phyloP scores from a whole-genome alignment of 164 flowering plant species.

The Macadamia integrifolia region DNA sequence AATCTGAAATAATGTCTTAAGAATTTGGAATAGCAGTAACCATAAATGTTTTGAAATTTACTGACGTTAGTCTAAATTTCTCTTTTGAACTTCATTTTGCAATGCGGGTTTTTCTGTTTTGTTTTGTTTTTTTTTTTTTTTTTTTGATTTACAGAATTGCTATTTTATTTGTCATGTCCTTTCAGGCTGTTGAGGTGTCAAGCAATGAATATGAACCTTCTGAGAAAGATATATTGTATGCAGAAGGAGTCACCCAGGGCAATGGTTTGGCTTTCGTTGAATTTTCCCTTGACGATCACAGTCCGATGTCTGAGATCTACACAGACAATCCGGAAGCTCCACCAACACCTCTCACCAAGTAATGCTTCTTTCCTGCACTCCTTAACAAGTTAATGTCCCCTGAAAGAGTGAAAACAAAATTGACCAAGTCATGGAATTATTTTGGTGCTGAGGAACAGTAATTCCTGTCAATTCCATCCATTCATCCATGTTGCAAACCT shows the following conservation, averaged over 20 bases:
- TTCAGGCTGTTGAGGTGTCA: conserved; percentile 92
- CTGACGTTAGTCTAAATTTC: too few species aligned
- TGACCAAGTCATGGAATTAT: background rate
- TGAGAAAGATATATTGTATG: conserved; percentile 81
- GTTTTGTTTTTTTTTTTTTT: too few species aligned
- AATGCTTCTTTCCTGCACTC: conserved; percentile 6
- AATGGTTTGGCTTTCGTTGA: conserved; percentile 95
- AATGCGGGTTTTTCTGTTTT: too few species aligned
- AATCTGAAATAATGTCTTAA: too few species aligned
- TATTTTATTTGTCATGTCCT: background rate
- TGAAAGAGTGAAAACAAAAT: background rate
- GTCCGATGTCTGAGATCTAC: conserved; percentile 95
- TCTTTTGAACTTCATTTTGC: too few species aligned
- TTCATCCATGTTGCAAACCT: background rate
- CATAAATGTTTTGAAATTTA: too few species aligned
- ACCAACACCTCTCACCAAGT: conserved; percentile 64
- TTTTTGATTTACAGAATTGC: too few species aligned
- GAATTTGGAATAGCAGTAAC: too few species aligned
- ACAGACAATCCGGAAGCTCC: conserved; percentile 67
- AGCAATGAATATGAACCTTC: conserved; percentile 97
- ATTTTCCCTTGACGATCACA: conserved; percentile 81
- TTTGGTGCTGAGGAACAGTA: background rate
- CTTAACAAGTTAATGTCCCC: background rate
- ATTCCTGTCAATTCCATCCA: background rate
- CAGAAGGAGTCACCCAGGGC: conserved; percentile 96